Conservation (phyloP, 306 rosid species). For the Alnus glutinosa region DNA sequence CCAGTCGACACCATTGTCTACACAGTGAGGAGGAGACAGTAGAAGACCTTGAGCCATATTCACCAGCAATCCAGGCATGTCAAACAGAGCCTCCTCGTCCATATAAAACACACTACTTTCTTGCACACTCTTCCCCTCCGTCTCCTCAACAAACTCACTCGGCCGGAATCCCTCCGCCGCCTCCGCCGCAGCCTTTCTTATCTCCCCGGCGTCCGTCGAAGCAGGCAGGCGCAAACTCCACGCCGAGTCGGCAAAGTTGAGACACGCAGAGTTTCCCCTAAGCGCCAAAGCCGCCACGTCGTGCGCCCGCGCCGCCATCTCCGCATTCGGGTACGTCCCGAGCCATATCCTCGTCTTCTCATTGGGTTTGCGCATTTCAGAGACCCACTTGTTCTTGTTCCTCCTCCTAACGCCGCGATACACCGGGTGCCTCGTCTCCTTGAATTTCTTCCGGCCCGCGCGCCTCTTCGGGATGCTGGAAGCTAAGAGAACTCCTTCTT, state of each 20-base stretch:
- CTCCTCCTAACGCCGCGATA: constrained; percentile 70
- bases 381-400: constrained; percentile 83
- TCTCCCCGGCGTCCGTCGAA: constrained; percentile 46
- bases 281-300: constrained; percentile 75
- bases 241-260: constrained; percentile 73
- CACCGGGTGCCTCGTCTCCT: constrained; percentile 84
- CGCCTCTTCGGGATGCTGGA: constrained; percentile 62
- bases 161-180: constrained; percentile 54
- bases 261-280: constrained; percentile 62
- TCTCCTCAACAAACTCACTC: constrained; percentile 7
- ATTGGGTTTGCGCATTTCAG: constrained; percentile 76
- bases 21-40: constrained; percentile 39
- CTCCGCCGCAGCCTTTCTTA: constrained; percentile 53
- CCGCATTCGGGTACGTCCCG: constrained; percentile 71
- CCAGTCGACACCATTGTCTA: not conserved
- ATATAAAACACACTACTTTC: not conserved
- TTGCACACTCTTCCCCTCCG: not conserved
- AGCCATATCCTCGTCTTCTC: constrained; percentile 72
- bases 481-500: constrained; percentile 56
- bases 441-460: constrained; percentile 64
- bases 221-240: constrained; percentile 53
- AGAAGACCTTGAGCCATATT: constrained; percentile 63
- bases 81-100: constrained; percentile 38
- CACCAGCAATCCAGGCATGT: constrained; percentile 41
- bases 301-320: constrained; percentile 91